Percentiles rank a stretch among this genome's conserved stretches.
phyloP scores from a whole-genome alignment of 1,284 basidiomycete species.

The Cystobasidium pallidum region DNA sequence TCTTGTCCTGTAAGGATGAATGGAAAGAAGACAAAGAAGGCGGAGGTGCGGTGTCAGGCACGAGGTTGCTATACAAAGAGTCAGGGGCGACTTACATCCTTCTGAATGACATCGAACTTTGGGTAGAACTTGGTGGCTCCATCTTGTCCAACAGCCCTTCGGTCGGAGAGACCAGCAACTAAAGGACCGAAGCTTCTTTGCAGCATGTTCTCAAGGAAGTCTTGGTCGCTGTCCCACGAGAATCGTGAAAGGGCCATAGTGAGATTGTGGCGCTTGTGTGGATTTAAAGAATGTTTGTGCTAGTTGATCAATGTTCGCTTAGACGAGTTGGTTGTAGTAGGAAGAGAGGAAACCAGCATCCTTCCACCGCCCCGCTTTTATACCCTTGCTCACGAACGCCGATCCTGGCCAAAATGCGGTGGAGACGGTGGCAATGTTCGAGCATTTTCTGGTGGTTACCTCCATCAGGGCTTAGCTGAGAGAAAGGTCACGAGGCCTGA shows the following conservation, averaged over 20 bases:
- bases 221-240: constrained; percentile 16
- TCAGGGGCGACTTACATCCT: constrained; percentile 19
- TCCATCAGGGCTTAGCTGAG: background rate
- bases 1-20: constrained; percentile 49
- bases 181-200: constrained; percentile 11
- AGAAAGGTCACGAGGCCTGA: too few relatives aligned
- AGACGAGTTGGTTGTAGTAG: background rate
- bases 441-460: background rate
- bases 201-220: constrained; percentile 8
- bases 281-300: too few relatives aligned
- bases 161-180: background rate
- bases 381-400: constrained; percentile 3
- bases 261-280: background rate
- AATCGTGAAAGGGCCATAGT: constrained; percentile 15
- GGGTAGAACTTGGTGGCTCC: constrained; percentile 8
- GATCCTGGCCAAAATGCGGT: background rate
- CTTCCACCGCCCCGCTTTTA: background rate
- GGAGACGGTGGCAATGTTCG: constrained; percentile 6
- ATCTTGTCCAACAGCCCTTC: background rate
- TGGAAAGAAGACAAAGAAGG: background rate
- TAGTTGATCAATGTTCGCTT: background rate
- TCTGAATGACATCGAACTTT: constrained; percentile 35
- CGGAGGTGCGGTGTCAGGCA: too few relatives aligned
- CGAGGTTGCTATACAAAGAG: background rate
- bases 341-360: background rate